These are phyloP conservation scores for Melanopsichium pennsylvanicum DNA, from an alignment of 1,284 basidiomycete genomes.

Conservation along the genomic window DNA sequence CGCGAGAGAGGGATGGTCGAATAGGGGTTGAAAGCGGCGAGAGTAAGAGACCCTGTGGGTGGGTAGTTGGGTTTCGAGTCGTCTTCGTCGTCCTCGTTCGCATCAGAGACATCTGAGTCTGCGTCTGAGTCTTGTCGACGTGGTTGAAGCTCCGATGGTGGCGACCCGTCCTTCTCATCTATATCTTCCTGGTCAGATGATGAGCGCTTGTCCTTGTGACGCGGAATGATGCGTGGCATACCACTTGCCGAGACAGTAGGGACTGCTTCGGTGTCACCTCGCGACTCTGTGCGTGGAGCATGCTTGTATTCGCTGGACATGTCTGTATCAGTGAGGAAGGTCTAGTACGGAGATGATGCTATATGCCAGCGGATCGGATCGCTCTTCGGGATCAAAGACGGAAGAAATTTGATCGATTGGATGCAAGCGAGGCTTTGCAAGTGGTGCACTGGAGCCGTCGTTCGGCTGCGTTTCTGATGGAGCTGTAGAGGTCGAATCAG, in stretches of 20 bases:
- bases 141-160: constrained; percentile 12
- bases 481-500: too few species aligned
- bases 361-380: constrained; percentile 12
- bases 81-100: constrained; percentile 2
- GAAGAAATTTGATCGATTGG: constrained; percentile 1
- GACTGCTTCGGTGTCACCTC: constrained; percentile 22
- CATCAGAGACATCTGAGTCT: constrained; percentile 3
- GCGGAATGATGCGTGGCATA: constrained; percentile 49
- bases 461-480: too few species aligned
- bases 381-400: background rate
- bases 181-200: constrained; percentile 11
- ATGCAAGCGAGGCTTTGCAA: constrained; percentile 10
- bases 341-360: constrained; percentile 26
- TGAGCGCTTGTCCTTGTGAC: constrained; percentile 35
- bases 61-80: constrained; percentile 13
- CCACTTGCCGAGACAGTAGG: constrained; percentile 55
- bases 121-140: constrained; percentile 9
- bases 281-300: constrained; percentile 16
- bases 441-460: too few species aligned
- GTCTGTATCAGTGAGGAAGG: constrained; percentile 8
- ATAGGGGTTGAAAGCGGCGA: constrained; percentile 53
- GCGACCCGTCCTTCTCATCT: constrained; percentile 29
- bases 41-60: constrained; percentile 58
- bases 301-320: constrained; percentile 20
- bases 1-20: constrained; percentile 39